Base-by-base conservation (phyloP, 192 early-diverging fungal genomes). In the Backusella liffmaniae region DNA sequence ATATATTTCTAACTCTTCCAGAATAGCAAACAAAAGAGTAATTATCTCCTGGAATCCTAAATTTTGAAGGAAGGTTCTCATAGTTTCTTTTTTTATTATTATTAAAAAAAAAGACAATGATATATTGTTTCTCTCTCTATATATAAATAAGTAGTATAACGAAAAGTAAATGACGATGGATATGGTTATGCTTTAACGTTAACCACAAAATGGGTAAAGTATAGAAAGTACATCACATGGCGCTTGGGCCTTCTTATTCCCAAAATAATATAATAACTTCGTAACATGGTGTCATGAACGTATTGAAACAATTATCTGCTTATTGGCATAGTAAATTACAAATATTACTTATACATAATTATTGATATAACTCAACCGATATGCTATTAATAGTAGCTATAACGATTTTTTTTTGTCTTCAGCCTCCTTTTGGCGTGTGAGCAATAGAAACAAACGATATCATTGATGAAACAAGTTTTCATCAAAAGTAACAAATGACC, bases 381-480 rank as follows among this genome's bases (percentile, higher is more conserved):
- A 29, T 62, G 10, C 26, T 62, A 62, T 29, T 9, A 62, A 29
- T 26, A 62, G 1, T 26, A 59, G 29, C 5, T 59, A 26, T 26
- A 59, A 23, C 16, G 18, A n/a, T 15, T 18, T 59, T 4, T 59
- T 59, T 23, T 59, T 18, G 51, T 8, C 23, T 59, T 59, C 53
- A 59, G 53, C 6, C 53, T 26, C 26, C 23, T 59, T 3, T 23
- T 23, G 56, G 56, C 56, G 56, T 29, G 9, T 26, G 56, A 62
- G 23, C 21, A 21, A 8, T 21, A 21, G 7, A 29, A 12, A n/a
- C 3, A 7, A 62, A 62, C 23, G 3, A 4, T 62, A 26, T 5
- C 56, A 62, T 6, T 62, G 21, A 62, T 62, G 56, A 62, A 62
- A 62, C 56, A 59, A 59, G 53, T 59, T 59, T 59, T 59, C 23